These are phyloP conservation scores for Corchorus olitorius DNA, from an alignment of 345 rosid genomes.

Conservation along the genomic window DNA sequence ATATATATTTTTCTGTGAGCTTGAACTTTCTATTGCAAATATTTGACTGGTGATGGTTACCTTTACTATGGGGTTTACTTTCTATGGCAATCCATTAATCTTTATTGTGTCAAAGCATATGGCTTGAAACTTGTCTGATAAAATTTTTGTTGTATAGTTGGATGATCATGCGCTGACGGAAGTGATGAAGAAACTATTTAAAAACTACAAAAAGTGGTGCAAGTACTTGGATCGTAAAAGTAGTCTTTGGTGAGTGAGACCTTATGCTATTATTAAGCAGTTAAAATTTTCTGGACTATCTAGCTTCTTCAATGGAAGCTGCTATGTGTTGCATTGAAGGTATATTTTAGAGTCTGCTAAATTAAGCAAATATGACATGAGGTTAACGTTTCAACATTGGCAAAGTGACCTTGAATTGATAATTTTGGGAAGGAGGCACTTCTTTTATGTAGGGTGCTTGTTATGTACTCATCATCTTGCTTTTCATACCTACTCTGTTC, in stretches of 20 bases:
- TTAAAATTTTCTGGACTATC: neutral
- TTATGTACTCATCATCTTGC: neutral
- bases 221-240: constrained; percentile 93
- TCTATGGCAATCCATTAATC: neutral
- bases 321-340: neutral
- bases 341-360: neutral
- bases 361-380: neutral
- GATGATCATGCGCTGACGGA: constrained; percentile 95
- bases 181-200: constrained; percentile 99
- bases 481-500: neutral
- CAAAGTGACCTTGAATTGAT: neutral
- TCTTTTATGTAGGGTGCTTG: neutral
- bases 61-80: neutral
- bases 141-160: constrained; percentile 48
- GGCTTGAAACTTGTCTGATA: neutral
- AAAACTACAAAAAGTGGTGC: constrained; percentile 99
- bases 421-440: neutral
- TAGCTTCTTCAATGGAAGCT: neutral
- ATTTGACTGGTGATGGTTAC: neutral
- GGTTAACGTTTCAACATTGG: neutral
- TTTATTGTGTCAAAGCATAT: neutral
- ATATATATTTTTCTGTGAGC: neutral
- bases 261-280: neutral
- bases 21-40: neutral
- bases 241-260: constrained; percentile 96